Base-by-base conservation (phyloP, 2,329 filamentous ascomycete genomes). In the Pseudogymnoascus sp. region DNA sequence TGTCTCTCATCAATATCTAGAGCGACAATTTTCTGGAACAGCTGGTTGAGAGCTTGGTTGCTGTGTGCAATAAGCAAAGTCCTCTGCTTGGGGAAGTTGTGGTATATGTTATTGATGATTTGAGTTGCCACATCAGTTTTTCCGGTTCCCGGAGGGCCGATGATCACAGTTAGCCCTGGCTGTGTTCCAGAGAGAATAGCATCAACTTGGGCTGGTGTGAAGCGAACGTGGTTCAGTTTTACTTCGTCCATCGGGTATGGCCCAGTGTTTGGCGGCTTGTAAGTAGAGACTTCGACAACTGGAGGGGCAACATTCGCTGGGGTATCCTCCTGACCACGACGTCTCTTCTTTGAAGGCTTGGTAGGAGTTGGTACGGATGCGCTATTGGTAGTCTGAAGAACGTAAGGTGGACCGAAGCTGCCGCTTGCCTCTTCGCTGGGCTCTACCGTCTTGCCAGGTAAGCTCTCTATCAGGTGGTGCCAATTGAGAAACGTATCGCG, bases 111-210 rank as follows among this genome's bases (percentile, higher is more conserved):
- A 79, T 91, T 97, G 77, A 99, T 99, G 73, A 98, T 96, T 75
- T 99, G 95, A 4, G 93, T 97, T 59, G 92, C 93, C 61, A 99
- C 95, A 76, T 99, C 95, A n/a, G 95, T 99, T 79, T 99, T 99
- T 66, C 96, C 95, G 6, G 95, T 99, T 62, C 95, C 95, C 6
- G 95, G 95, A 62, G 95, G 95, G 0, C 95, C 95, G 66, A 99
- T 91, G 69, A 99, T 89, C 59, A 99, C 85, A 1, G 93, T 97
- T 61, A 99, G 81, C 19, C 96, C 95, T 37, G 95, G 93, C 71
- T 99, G 96, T 6, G 91, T 93, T 19, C 95, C 95, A 41, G 93
- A 97, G 65, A 90, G 87, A 70, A 99, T 95, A 26, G 95, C 95
- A 74, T 98, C 90, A 28, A 96, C 84, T 75, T 98, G 95, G 38